These are phyloP conservation scores for Xerocomus nothofagi DNA, from an alignment of 1,284 basidiomycete species.

Conservation along the genomic window DNA sequence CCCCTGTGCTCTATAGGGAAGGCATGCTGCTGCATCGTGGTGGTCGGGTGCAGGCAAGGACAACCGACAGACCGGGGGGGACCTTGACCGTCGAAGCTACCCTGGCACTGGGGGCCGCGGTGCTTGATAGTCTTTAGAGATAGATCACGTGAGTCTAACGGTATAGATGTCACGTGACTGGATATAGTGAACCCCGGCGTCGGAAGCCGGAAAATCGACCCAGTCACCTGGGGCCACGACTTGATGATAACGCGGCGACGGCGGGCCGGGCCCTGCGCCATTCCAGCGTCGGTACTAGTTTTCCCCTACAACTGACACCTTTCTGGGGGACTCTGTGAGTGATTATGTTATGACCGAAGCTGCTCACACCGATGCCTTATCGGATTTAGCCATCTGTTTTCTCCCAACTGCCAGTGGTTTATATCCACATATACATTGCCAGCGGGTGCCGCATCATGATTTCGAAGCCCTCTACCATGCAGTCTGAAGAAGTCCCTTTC, in stretches of 20 bases:
- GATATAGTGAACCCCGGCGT: no score
- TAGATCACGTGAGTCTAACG: slow-evolving; percentile 19
- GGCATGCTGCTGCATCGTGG: slow-evolving; percentile 37
- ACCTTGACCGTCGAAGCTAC: slow-evolving; percentile 1
- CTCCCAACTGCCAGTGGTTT: background rate
- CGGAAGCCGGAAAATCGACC: no score
- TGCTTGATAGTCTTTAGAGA: no score
- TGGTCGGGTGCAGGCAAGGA: slow-evolving; percentile 3
- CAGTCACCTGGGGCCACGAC: background rate
- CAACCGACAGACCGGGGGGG: slow-evolving; percentile 5
- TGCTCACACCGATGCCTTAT: background rate
- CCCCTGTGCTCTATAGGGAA: slow-evolving; percentile 48
- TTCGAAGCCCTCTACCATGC: slow-evolving; percentile 14
- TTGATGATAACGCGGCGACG: background rate
- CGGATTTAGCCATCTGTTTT: slow-evolving; percentile 6
- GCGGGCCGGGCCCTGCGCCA: background rate
- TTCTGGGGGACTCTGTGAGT: background rate
- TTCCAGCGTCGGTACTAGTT: background rate
- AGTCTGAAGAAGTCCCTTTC: slow-evolving; percentile 46
- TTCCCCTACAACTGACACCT: background rate
- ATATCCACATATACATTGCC: slow-evolving; percentile 8
- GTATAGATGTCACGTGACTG: slow-evolving; percentile 1
- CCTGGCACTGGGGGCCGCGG: no score
- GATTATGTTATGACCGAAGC: background rate
- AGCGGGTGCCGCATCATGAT: slow-evolving; percentile 7